phyloP scores from a whole-genome alignment of 192 early-diverging fungal species.

The Rhizophagus prolifer region DNA sequence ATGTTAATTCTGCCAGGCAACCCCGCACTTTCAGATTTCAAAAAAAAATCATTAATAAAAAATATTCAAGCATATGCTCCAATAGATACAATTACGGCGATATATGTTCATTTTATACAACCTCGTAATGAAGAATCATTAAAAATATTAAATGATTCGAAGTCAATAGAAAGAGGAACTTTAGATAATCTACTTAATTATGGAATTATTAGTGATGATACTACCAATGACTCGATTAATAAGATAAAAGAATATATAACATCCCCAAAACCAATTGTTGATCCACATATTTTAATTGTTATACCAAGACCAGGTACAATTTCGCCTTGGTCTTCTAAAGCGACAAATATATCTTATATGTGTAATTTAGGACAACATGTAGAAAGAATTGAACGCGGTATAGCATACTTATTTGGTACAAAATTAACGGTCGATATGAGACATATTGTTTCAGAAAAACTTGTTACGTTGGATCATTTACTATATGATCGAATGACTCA shows the following conservation, averaged over 20 bases:
- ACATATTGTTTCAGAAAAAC: constrained; percentile 36
- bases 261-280: constrained; percentile 14
- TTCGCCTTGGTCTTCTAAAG: constrained; percentile 99
- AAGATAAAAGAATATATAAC: not conserved
- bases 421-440: constrained; percentile 34
- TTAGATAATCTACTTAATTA: constrained; percentile 52
- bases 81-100: constrained; percentile 55
- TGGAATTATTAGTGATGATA: constrained; percentile 33
- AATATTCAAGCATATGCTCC: constrained; percentile 59
- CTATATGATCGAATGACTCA: constrained; percentile 98
- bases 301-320: constrained; percentile 95
- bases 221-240: constrained; percentile 27
- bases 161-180: constrained; percentile 42
- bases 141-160: constrained; percentile 37
- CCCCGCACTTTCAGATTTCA: constrained; percentile 76
- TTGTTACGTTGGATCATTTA: constrained; percentile 48
- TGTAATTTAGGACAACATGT: constrained; percentile 80
- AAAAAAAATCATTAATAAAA: constrained; percentile 57
- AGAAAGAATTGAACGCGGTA: constrained; percentile 86
- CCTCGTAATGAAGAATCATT: constrained; percentile 41
- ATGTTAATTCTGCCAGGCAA: constrained; percentile 91
- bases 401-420: constrained; percentile 66
- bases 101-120: constrained; percentile 80
- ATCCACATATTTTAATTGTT: constrained; percentile 63
- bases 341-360: constrained; percentile 93